Evolutionary conservation across 495 filamentous ascomycete genomes (phyloP), one percentile per base, ranked within the genome.

Genomic region (Glonium stellatum): DNA sequence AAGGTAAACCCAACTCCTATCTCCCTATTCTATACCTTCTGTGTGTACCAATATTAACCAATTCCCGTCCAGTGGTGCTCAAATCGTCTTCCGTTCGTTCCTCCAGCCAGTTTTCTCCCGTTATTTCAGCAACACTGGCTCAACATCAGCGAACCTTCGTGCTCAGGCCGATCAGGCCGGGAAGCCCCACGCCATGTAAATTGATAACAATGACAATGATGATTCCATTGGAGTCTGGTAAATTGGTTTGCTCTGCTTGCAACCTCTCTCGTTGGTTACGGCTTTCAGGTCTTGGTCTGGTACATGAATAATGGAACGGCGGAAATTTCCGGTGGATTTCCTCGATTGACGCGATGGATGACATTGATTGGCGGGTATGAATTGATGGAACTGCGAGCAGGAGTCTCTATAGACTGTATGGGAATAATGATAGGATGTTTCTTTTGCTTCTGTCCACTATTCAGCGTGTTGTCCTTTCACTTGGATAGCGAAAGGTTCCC

Each of bases 71-170:
- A 97, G 93, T 71, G 95, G 93, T 72, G 92, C 93, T 68, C 89
- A 97, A 77, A 74, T 97, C 68, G 81, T 99, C 79, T 99, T 97
- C 88, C 85, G 88, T 75, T 96, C 91, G 54, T 88, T 97, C 81
- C 76, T 99, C 68, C 87, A 91, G 71, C 93, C 93, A 50, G 78
- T 95, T 65, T 85, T 96, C 69, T 84, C 87, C 73, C 90, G 89
- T 70, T 92, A 95, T 85, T 97, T 97, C 83, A 73, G 78, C 64
- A 70, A 79, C 70, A 72, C 76, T 60, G 80, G 83, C 67, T 87
- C 87, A 54, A 91, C 91, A 69, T 87, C 93, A 67, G 83, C 89
- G 71, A 88, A 89, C 78, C 88, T 97, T 63, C 89, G 90, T 55
- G 87, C 89, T 61, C 89, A 93, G 82, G 90, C 87, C 73, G 90